A percentile compares a stretch with the other conserved stretches of the same genome.
These are phyloP conservation scores for Acmispon strigosus DNA, from an alignment of 306 rosid genomes.

Conservation along the genomic window DNA sequence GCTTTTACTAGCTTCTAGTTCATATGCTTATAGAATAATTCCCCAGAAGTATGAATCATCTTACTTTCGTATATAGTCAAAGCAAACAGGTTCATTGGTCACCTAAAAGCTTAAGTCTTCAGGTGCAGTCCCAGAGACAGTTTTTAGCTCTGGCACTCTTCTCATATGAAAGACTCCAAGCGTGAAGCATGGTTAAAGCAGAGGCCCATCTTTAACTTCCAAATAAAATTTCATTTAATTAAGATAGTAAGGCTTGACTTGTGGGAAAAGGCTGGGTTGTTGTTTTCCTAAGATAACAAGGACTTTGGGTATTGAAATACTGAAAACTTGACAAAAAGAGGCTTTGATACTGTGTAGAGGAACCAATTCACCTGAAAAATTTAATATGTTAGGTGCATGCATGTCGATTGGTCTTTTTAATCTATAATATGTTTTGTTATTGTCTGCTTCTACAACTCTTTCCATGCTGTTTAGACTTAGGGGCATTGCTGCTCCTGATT, in stretches of 20 bases:
- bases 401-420: not conserved
- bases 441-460: not conserved
- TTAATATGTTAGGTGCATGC: not conserved
- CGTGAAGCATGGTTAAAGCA: constrained; percentile 1
- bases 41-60: not conserved
- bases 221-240: not conserved
- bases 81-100: not conserved
- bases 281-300: not conserved
- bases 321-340: not conserved
- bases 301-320: not conserved
- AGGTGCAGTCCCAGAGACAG: not conserved
- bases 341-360: not conserved
- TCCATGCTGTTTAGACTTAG: not conserved
- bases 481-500: not conserved
- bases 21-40: not conserved
- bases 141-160: not conserved
- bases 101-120: not conserved
- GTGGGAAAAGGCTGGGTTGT: too few relatives aligned
- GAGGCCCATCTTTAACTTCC: not conserved
- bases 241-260: not conserved
- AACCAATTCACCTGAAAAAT: not conserved
- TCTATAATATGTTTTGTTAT: not conserved
- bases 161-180: not conserved
- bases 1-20: not conserved
- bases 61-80: not conserved